Conservation (phyloP, 768 basidiomycete genomes). For the Xerocomellus amylosporus region DNA sequence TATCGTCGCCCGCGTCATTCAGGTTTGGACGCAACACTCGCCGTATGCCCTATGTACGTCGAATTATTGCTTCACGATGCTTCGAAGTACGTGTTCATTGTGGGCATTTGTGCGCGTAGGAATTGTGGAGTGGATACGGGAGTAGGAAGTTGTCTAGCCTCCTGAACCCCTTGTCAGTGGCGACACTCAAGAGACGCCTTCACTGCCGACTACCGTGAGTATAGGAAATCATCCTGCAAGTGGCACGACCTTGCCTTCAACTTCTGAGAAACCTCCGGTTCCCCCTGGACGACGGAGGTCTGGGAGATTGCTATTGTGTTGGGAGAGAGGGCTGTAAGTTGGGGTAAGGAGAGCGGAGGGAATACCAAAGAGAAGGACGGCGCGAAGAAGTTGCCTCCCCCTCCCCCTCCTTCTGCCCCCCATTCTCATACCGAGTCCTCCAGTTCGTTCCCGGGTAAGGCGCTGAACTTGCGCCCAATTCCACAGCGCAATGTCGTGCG, state of each 20-base stretch:
- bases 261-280: constrained; percentile 52
- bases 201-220: background rate
- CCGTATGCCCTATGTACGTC: constrained; percentile 72
- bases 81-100: constrained; percentile 86
- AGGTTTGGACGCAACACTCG: constrained; percentile 20
- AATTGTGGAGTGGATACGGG: constrained; percentile 85
- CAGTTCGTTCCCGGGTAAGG: constrained; percentile 9
- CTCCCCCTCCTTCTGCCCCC: constrained; percentile 26
- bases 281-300: constrained; percentile 61
- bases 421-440: constrained; percentile 17
- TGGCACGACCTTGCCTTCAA: background rate
- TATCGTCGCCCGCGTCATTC: constrained; percentile 40
- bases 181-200: background rate
- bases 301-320: constrained; percentile 69
- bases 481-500: constrained; percentile 48
- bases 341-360: constrained; percentile 42
- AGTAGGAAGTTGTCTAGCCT: constrained; percentile 58
- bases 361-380: constrained; percentile 22
- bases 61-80: constrained; percentile 82
- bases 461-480: constrained; percentile 43
- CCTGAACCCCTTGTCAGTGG: constrained; percentile 21
- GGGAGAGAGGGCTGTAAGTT: constrained; percentile 56
- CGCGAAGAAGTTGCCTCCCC: constrained; percentile 14
- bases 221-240: constrained; percentile 4
- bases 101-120: constrained; percentile 87